Percentiles rank a stretch among this genome's conserved stretches.
Conservation (phyloP, 148 eudicot species). For the Simmondsia chinensis region DNA sequence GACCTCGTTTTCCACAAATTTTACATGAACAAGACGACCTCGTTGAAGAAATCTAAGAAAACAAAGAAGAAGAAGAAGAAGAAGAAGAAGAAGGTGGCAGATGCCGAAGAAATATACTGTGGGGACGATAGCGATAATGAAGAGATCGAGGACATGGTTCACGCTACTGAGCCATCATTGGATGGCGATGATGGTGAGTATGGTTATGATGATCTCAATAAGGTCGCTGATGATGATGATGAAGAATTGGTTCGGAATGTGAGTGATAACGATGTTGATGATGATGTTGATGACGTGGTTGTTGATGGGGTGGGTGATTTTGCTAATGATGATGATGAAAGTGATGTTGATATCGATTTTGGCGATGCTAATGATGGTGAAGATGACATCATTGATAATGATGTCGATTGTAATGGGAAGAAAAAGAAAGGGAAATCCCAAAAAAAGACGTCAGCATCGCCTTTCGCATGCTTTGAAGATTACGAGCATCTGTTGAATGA, state of each 20-base stretch:
- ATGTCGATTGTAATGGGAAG: conserved; percentile 15
- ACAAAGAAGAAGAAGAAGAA: no score
- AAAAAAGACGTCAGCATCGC: conserved; percentile 36
- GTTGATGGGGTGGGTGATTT: conserved; percentile 20
- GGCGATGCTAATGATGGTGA: conserved; percentile 15
- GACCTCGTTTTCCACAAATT: conserved; percentile 94
- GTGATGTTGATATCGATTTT: conserved; percentile 28
- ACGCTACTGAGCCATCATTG: conserved; percentile 33
- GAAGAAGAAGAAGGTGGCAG: conserved; percentile 57
- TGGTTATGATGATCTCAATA: conserved; percentile 69
- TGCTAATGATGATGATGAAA: conserved; percentile 31
- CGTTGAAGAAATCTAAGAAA: conserved; percentile 72
- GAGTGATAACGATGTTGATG: conserved; percentile 56
- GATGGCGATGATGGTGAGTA: conserved; percentile 61
- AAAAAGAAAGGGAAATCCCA: conserved; percentile 36
- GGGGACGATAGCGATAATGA: conserved; percentile 77
- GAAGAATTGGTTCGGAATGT: conserved; percentile 64
- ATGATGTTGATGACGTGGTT: conserved; percentile 24
- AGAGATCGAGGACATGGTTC: conserved; percentile 72
- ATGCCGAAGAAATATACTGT: conserved; percentile 58
- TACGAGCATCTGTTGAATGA: conserved; percentile 58
- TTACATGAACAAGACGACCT: conserved; percentile 65
- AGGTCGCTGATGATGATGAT: conserved; percentile 59
- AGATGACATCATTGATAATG: conserved; percentile 17
- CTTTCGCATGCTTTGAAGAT: conserved; percentile 83